These are phyloP conservation scores for Penstemon barbatus DNA, from an alignment of 257 asterid genomes.

Conservation along the genomic window DNA sequence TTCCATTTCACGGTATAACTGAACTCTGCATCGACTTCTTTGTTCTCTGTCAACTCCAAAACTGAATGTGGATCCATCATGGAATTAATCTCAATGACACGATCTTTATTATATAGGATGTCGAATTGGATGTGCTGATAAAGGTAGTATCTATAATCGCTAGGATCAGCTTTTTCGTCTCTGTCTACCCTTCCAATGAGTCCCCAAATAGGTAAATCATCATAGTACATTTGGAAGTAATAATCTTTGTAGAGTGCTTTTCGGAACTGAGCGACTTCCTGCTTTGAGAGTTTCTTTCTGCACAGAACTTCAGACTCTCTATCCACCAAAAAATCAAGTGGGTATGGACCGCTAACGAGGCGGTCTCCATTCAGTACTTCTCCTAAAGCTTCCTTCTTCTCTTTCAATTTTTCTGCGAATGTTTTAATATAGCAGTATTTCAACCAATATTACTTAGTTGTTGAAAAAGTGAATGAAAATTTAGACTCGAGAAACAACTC, in stretches of 20 bases:
- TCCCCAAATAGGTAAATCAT: constrained; percentile 84
- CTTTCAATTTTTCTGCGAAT: constrained; percentile 45
- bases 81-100: constrained; percentile 73
- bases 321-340: constrained; percentile 63
- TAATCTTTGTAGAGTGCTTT: constrained; percentile 72
- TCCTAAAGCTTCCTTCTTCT: constrained; percentile 72
- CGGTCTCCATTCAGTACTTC: constrained; percentile 77
- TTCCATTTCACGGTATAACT: constrained; percentile 64
- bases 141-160: constrained; percentile 60
- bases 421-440: no score
- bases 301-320: constrained; percentile 59
- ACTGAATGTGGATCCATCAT: constrained; percentile 65
- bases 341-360: constrained; percentile 68
- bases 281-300: constrained; percentile 48
- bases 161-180: constrained; percentile 66
- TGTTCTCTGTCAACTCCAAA: constrained; percentile 62
- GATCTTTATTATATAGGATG: constrained; percentile 55
- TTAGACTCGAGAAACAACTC: constrained; percentile 36
- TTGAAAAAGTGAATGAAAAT: no score
- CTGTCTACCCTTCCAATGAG: constrained; percentile 68
- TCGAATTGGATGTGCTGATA: constrained; percentile 69
- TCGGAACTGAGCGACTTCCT: constrained; percentile 56
- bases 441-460: no score
- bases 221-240: constrained; percentile 76
- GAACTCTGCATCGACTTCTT: constrained; percentile 61